Evolutionary conservation across 352 stramenopile genomes (phyloP), one percentile per base, ranked within the genome.

Genomic region (Phytophthora fragariae): DNA sequence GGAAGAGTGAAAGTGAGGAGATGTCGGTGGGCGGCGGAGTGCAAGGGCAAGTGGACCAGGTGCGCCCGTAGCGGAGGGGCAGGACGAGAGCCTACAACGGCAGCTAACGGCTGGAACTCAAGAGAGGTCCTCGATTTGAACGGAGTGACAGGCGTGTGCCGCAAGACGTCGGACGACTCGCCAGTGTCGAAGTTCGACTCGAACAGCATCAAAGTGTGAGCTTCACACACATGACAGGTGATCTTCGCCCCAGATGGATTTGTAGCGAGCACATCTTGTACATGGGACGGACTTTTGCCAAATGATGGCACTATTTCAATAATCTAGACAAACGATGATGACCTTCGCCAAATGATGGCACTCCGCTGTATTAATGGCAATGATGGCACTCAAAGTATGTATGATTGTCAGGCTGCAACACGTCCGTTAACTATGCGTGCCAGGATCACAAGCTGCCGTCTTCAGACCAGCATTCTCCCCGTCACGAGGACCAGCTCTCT

Each of bases 71-170:
- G 63, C 12, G 56, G 59, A 73, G 64, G 39, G 63, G 57, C 64
- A 62, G 27, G 33, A 52, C 47, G 49, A 19, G 2, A 14, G 57
- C n/a, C 39, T 21, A 11, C 14, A n/a, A 14, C n/a, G 15, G 2
- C 27, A 61, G 15, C 24, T 21, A 53, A 50, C 60, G 55, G 46
- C 70, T 74, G 65, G 58, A 57, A 69, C 17, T 50, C 31, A 35
- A 75, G 54, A 71, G 31, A 29, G 44, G 14, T 78, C 55, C 60
- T 64, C 54, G 60, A 72, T 75, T 33, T 63, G 56, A 65, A 61
- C 49, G 33, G 66, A 53, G 62, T 50, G 54, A 53, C 24, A 62
- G 17, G 68, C 19, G 41, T 29, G 53, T 8, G 44, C 27, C 3
- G 27, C 49, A 19, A 8, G 7, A 29, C 17, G 55, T 29, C 27